These are phyloP conservation scores for Metroxylon sagu DNA, from an alignment of 176 grass and related monocot genomes.

Conservation along the genomic window DNA sequence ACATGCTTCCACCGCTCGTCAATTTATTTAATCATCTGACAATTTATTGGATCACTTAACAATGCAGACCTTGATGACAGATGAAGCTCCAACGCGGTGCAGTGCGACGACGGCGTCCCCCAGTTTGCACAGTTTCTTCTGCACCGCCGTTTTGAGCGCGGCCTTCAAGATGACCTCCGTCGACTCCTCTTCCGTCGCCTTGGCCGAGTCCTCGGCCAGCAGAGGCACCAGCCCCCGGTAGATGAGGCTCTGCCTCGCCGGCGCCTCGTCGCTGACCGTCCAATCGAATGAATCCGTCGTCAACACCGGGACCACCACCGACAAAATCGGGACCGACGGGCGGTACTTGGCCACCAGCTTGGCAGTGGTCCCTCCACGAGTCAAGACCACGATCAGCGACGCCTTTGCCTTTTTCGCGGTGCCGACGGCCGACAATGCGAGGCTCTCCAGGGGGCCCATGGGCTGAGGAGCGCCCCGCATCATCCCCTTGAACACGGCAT, in stretches of 20 bases:
- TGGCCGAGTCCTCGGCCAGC: slow-evolving; percentile 3
- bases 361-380: slow-evolving; percentile 5
- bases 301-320: not conserved
- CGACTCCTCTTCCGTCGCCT: slow-evolving; percentile 2
- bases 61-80: slow-evolving; percentile 8
- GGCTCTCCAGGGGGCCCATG: slow-evolving; percentile 11
- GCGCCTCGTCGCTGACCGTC: not conserved
- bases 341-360: slow-evolving; percentile 13
- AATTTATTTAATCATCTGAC: too few relatives aligned
- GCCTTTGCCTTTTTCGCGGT: slow-evolving; percentile 1
- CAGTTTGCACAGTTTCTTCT: not conserved
- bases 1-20: too few relatives aligned
- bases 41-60: not conserved
- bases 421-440: slow-evolving; percentile 3
- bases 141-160: not conserved
- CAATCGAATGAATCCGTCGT: slow-evolving; percentile 9
- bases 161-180: slow-evolving; percentile 4
- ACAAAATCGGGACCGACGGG: slow-evolving; percentile 1
- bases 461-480: not conserved
- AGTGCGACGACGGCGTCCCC: slow-evolving; percentile 5
- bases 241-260: slow-evolving; percentile 4
- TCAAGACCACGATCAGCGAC: slow-evolving; percentile 6
- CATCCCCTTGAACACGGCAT: not conserved
- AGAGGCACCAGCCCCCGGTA: slow-evolving; percentile 3
- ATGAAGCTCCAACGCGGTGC: not conserved